Evolutionary conservation across 495 filamentous ascomycete species (phyloP).

Genomic region (Hypoxylon lenormandii): DNA sequence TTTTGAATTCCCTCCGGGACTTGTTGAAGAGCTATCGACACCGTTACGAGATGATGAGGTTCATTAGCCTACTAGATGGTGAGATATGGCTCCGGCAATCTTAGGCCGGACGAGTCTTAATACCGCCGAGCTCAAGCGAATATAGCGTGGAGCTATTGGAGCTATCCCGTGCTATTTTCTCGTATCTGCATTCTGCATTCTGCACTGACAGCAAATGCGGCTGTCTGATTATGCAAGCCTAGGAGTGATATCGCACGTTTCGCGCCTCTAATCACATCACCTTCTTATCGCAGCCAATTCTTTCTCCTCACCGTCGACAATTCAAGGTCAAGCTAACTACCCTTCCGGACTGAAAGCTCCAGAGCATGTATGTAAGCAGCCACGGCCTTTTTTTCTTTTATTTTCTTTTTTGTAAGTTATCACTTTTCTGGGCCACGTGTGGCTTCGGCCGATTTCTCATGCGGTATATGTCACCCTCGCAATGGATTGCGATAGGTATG

Average conservation of each 20-base stretch:
- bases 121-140: slow-evolving; percentile 23
- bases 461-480: slow-evolving; percentile 3
- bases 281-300: slow-evolving; percentile 29
- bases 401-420: not conserved
- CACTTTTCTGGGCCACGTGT: slow-evolving; percentile 8
- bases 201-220: slow-evolving; percentile 44
- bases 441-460: slow-evolving; percentile 7
- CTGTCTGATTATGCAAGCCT: slow-evolving; percentile 39
- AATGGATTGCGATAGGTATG: not conserved
- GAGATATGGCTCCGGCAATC: slow-evolving; percentile 21
- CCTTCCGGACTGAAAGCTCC: slow-evolving; percentile 31
- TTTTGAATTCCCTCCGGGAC: not conserved
- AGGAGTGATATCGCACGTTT: slow-evolving; percentile 15
- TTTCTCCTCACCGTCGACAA: slow-evolving; percentile 11
- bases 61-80: slow-evolving; percentile 12
- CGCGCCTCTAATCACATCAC: no score
- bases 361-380: slow-evolving; percentile 16
- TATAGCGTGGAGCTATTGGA: slow-evolving; percentile 23
- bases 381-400: no score
- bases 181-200: slow-evolving; percentile 30
- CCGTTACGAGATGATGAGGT: slow-evolving; percentile 10
- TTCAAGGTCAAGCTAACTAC: slow-evolving; percentile 5
- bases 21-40: slow-evolving; percentile 12
- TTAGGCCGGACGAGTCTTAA: slow-evolving; percentile 9
- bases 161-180: slow-evolving; percentile 26